Base-by-base conservation (phyloP, 1,284 basidiomycete genomes). In the Sporisorium exsertum region DNA sequence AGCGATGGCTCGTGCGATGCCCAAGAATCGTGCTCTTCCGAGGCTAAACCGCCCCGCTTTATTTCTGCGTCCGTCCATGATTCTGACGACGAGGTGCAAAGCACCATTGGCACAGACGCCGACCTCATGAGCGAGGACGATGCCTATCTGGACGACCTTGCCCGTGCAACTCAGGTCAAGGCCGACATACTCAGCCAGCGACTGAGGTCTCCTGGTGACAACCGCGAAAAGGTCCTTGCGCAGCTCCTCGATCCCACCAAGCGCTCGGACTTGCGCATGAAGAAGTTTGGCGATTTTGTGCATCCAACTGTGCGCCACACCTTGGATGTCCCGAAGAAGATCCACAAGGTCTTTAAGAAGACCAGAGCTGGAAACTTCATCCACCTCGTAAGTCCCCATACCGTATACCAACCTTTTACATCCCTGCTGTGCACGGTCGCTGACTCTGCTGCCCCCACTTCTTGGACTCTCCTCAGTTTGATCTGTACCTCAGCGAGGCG, bases 251-350 rank as follows among this genome's bases (percentile, higher is more conserved):
- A 68, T 20, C 27, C 53, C 0, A 37, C 42, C 15, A 58, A 46
- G 13, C 71, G 71, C 9, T 47, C 52, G 1, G 64, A 64, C 10
- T 20, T 73, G 7, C 61, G 40, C 5, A n/a, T 29, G 18, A 64
- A 50, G 53, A 29, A 61, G 33, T 73, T 52, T 26, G 0, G 6
- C 18, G 71, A 73, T 0, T 73, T 68, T 26, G 27, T 73, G 1
- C 56, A 22, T 16, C 49, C 27, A 0, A 10, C 24, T 2, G 29
- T 47, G 22, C 71, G 64, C 0, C 24, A 45, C 5, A 55, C 51
- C 13, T 8, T 49, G 9, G 18, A 45, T 0, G 59, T 64, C 0
- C 53, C 64, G 0, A 72, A 67, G 26, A n/a, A 20, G 1, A 46
- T 40, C 18, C 26, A 27, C 42, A 72, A 72, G 53, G 7, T 5